phyloP scores from a whole-genome alignment of 768 basidiomycete genomes.

The Lentinus brumalis region DNA sequence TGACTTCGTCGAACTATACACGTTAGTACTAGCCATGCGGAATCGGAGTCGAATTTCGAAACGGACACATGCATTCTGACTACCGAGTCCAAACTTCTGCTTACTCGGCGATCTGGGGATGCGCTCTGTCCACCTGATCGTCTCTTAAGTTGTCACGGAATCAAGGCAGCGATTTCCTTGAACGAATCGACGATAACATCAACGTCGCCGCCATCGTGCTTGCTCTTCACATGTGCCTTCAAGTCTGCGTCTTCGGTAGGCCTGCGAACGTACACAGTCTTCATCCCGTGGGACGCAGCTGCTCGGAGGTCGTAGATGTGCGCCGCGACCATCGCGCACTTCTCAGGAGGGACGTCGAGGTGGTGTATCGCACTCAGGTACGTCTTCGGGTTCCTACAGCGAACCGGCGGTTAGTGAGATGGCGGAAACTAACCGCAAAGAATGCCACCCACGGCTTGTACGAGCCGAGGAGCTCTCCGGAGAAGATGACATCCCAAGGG shows the following conservation, averaged over 20 bases:
- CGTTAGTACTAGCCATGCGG: too few relatives aligned
- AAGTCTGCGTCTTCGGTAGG: conserved; percentile 44
- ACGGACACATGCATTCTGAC: too few relatives aligned
- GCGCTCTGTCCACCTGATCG: too few relatives aligned
- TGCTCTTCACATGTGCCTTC: conserved; percentile 39
- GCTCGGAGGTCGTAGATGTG: conserved; percentile 60
- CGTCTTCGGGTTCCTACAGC: conserved; percentile 48
- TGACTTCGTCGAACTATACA: too few relatives aligned
- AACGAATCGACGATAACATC: conserved; percentile 59
- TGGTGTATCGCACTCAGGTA: conserved; percentile 54
- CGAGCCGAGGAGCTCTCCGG: conserved; percentile 57
- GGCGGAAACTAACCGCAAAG: neutral
- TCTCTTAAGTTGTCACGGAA: conserved; percentile 1
- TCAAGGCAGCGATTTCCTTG: conserved; percentile 44
- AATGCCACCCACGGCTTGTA: conserved; percentile 60
- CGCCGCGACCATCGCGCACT: conserved; percentile 66
- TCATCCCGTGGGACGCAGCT: conserved; percentile 54
- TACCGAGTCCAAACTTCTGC: too few relatives aligned
- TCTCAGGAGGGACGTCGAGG: conserved; percentile 48
- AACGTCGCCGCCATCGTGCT: conserved; percentile 57
- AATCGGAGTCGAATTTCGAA: too few relatives aligned
- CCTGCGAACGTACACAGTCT: conserved; percentile 60
- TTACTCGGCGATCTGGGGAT: too few relatives aligned
- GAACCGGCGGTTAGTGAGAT: neutral
- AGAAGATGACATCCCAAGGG: conserved; percentile 67